A percentile compares a stretch with the other conserved stretches of the same genome.
Evolutionary conservation across 306 rosid genomes (phyloP).

Genomic region (Spatholobus suberectus): DNA sequence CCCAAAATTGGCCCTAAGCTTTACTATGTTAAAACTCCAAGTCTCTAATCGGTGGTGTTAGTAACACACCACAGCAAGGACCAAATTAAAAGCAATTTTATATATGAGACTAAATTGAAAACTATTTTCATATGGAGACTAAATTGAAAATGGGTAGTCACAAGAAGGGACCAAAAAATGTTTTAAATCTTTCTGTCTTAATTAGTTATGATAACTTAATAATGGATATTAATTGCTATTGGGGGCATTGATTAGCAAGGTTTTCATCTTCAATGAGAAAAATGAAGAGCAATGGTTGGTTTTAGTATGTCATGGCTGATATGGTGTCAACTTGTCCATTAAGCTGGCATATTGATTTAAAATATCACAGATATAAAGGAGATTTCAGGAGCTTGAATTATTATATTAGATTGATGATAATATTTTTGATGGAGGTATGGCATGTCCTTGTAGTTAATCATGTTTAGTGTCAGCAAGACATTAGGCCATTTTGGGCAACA

Average conservation of each 20-base stretch:
- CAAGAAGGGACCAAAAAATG: neutral
- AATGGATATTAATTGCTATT: neutral
- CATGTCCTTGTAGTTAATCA: neutral
- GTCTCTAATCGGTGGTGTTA: neutral
- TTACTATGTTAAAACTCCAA: neutral
- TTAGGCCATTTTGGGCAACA: neutral
- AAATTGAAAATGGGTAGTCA: neutral
- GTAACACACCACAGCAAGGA: neutral
- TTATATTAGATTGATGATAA: neutral
- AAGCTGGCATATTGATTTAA: slow-evolving; percentile 24
- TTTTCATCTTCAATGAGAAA: neutral
- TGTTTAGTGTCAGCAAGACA: neutral
- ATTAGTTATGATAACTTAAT: neutral
- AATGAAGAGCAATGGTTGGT: neutral
- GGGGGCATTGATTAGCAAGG: neutral
- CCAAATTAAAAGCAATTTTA: neutral
- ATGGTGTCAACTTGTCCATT: neutral
- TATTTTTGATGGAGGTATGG: neutral
- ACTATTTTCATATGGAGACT: neutral
- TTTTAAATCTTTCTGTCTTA: neutral
- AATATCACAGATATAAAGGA: neutral
- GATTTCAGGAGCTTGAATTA: neutral
- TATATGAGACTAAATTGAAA: neutral
- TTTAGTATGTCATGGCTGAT: slow-evolving; percentile 15
- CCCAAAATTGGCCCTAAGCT: too few species aligned